Percentiles rank a stretch among this genome's conserved stretches.
These are phyloP conservation scores for Pseudodiploospora longispora DNA, from an alignment of 2,329 filamentous ascomycete species.

Conservation along the genomic window DNA sequence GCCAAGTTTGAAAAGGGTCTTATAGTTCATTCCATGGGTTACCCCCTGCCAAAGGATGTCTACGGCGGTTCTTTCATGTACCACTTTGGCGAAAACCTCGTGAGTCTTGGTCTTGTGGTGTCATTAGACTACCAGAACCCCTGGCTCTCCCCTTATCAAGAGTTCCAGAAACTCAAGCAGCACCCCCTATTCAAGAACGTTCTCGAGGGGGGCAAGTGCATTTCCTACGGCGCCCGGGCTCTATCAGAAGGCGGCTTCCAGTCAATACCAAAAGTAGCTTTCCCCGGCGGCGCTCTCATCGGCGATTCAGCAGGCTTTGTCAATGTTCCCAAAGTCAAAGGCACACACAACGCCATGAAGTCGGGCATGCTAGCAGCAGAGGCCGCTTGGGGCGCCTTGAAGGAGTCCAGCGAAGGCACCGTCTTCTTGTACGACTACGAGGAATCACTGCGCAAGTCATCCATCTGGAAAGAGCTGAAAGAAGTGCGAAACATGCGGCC, in stretches of 20 bases:
- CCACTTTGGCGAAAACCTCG: constrained; percentile 95
- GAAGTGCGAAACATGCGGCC: constrained; percentile 97
- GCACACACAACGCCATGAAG: constrained; percentile 95
- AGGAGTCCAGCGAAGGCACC: constrained; percentile 49
- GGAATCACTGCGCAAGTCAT: constrained; percentile 73
- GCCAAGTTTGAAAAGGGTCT: constrained; percentile 86
- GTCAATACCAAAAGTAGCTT: constrained; percentile 93
- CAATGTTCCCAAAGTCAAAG: constrained; percentile 98
- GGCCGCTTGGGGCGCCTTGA: constrained; percentile 73
- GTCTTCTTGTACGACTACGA: constrained; percentile 96
- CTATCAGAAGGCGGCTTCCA: constrained; percentile 94
- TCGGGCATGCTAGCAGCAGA: constrained; percentile 95
- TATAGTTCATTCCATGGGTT: constrained; percentile 85
- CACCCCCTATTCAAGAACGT: constrained; percentile 83
- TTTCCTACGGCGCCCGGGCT: constrained; percentile 89
- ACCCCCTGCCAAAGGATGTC: constrained; percentile 77
- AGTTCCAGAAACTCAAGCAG: constrained; percentile 98
- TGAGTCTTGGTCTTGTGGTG: constrained; percentile 83
- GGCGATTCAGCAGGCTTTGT: constrained; percentile 95
- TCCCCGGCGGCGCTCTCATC: constrained; percentile 90
- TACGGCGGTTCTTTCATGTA: constrained; percentile 99
- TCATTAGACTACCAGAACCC: constrained; percentile 95
- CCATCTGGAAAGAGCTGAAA: constrained; percentile 89
- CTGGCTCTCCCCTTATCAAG: constrained; percentile 88
- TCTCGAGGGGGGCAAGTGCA: constrained; percentile 93